A percentile compares a stretch with the other conserved stretches of the same genome.
phyloP scores from a whole-genome alignment of 768 basidiomycete genomes.

The Crassisporium funariophilum region DNA sequence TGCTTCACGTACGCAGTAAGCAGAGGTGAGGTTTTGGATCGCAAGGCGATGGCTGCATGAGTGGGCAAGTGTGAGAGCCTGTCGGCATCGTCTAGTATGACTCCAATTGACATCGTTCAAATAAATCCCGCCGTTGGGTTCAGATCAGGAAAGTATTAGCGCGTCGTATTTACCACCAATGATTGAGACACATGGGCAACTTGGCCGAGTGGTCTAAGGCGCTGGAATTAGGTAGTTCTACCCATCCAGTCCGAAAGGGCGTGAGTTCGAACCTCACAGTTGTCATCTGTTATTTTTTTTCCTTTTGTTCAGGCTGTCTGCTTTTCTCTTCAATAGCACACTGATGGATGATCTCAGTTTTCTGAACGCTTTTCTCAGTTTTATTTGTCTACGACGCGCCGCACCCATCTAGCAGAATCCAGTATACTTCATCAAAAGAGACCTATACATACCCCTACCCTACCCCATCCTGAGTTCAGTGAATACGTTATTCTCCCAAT shows the following conservation, averaged over 20 bases:
- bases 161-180: too few species aligned
- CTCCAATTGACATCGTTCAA: not conserved
- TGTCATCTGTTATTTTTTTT: constrained; percentile 28
- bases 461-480: not conserved
- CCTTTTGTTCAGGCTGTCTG: not conserved
- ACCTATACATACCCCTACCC: not conserved
- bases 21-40: too few species aligned
- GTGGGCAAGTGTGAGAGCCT: not conserved
- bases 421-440: too few species aligned
- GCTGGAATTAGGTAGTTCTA: constrained; percentile 50
- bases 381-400: too few species aligned
- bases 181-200: too few species aligned
- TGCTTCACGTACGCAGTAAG: constrained; percentile 3
- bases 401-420: too few species aligned
- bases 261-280: constrained; percentile 50
- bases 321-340: not conserved
- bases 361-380: not conserved
- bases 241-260: constrained; percentile 45
- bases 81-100: too few species aligned
- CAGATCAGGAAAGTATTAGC: not conserved
- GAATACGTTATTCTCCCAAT: constrained; percentile 1
- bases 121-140: not conserved
- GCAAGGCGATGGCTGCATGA: not conserved
- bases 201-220: constrained; percentile 66
- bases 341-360: not conserved